A percentile compares a stretch with the other conserved stretches of the same genome.
Conservation (phyloP, 2,329 filamentous ascomycete species). For the Balansia obtecta region DNA sequence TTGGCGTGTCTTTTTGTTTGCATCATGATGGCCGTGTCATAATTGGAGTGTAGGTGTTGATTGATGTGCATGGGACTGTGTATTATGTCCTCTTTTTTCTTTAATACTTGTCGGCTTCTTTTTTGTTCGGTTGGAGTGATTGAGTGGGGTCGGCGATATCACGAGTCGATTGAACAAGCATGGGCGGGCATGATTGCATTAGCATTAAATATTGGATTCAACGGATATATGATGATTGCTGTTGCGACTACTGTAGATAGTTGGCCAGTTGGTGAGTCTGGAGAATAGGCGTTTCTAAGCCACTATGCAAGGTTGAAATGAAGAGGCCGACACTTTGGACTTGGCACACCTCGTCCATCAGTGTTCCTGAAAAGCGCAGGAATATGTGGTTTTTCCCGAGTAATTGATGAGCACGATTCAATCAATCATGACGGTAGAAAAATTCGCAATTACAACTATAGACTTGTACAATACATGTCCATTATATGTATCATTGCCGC, state of each 20-base stretch:
- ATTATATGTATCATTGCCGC: too few species aligned
- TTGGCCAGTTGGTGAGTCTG: neutral
- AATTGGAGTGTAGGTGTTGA: neutral
- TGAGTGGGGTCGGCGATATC: neutral
- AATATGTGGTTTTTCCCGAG: constrained; percentile 26
- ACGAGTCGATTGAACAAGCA: neutral
- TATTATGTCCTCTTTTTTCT: neutral
- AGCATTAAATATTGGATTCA: neutral
- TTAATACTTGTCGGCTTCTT: neutral
- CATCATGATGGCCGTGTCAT: neutral
- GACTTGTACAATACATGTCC: too few species aligned
- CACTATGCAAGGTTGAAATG: too few species aligned
- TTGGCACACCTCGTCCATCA: constrained; percentile 21
- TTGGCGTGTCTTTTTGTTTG: neutral
- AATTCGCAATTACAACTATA: too few species aligned
- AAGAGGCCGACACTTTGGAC: constrained; percentile 1
- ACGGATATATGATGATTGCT: constrained; percentile 2
- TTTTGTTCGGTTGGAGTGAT: neutral
- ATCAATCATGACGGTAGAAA: too few species aligned
- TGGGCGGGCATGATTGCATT: neutral
- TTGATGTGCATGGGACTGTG: neutral
- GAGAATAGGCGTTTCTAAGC: too few species aligned
- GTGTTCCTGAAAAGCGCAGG: constrained; percentile 25
- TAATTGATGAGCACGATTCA: constrained; percentile 9
- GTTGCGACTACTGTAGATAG: neutral